These are phyloP conservation scores for Pseudocercospora pini-densiflorae DNA, from an alignment of 2,329 filamentous ascomycete genomes.

Conservation along the genomic window DNA sequence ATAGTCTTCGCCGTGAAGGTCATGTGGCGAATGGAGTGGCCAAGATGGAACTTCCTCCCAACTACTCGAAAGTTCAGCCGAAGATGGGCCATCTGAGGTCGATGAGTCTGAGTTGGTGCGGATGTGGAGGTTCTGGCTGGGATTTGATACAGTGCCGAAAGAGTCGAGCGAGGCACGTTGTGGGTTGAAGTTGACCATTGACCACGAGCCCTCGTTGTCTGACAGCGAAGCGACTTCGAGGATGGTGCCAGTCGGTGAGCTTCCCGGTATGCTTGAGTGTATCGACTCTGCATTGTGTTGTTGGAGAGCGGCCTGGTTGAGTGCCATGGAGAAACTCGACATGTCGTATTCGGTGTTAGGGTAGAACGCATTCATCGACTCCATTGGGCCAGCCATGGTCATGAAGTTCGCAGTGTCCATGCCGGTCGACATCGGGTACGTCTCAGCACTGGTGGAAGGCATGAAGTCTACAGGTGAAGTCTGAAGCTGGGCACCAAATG, in stretches of 20 bases:
- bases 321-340: conserved; percentile 54
- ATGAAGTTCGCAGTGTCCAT: conserved; percentile 48
- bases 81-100: conserved; percentile 65
- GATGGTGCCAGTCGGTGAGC: conserved; percentile 78
- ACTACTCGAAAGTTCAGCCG: conserved; percentile 69
- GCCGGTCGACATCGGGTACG: conserved; percentile 45
- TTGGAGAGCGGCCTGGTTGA: conserved; percentile 45
- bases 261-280: conserved; percentile 51
- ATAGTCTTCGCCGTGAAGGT: conserved; percentile 66
- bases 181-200: conserved; percentile 68
- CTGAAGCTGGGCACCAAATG: conserved; percentile 49
- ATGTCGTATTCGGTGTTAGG: conserved; percentile 72
- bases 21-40: conserved; percentile 80
- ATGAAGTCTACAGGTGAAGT: conserved; percentile 54
- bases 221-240: conserved; percentile 86
- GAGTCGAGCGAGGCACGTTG: conserved; percentile 68
- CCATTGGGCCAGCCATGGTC: conserved; percentile 46
- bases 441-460: conserved; percentile 44
- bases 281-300: conserved; percentile 46
- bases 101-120: conserved; percentile 87
- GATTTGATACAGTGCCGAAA: conserved; percentile 80
- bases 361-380: conserved; percentile 49
- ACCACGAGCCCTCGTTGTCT: conserved; percentile 78
- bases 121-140: conserved; percentile 85
- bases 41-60: conserved; percentile 78